A percentile compares a stretch with the other conserved stretches of the same genome.
These are phyloP conservation scores for Rhododendron mucronatum DNA, from an alignment of 148 eudicot genomes.

Conservation along the genomic window DNA sequence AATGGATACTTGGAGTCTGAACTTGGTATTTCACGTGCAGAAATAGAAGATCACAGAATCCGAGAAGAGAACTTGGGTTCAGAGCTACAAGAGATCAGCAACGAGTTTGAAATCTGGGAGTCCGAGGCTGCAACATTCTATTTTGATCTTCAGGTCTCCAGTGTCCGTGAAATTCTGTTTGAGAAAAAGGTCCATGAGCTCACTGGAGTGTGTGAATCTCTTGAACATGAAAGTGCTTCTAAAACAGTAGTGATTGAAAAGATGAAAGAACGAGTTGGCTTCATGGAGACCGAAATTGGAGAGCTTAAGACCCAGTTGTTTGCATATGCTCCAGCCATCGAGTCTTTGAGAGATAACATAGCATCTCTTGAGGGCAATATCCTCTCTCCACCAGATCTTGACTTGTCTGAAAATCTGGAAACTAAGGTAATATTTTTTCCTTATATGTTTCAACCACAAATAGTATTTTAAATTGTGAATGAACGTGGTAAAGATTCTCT, in stretches of 20 bases:
- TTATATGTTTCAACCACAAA: neutral
- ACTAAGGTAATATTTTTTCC: slow-evolving; percentile 34
- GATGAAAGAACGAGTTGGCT: slow-evolving; percentile 49
- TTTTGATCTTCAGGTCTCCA: slow-evolving; percentile 88
- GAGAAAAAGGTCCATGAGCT: slow-evolving; percentile 76
- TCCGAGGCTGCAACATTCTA: slow-evolving; percentile 83
- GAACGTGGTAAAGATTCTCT: slow-evolving; percentile 1
- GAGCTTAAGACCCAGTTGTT: slow-evolving; percentile 57
- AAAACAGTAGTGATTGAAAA: slow-evolving; percentile 54
- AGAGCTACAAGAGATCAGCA: slow-evolving; percentile 65
- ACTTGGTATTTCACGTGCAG: slow-evolving; percentile 48
- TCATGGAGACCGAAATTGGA: slow-evolving; percentile 58
- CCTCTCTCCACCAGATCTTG: slow-evolving; percentile 33
- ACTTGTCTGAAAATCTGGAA: slow-evolving; percentile 18
- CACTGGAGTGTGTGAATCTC: slow-evolving; percentile 50
- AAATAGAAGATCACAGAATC: slow-evolving; percentile 53
- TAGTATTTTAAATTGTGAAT: neutral
- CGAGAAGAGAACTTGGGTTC: slow-evolving; percentile 62
- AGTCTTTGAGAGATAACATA: slow-evolving; percentile 53
- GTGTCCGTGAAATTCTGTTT: slow-evolving; percentile 54
- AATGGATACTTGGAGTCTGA: slow-evolving; percentile 52
- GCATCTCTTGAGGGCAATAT: slow-evolving; percentile 59
- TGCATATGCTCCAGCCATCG: slow-evolving; percentile 60
- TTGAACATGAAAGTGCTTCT: slow-evolving; percentile 46
- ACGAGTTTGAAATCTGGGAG: slow-evolving; percentile 85